Evolutionary conservation across 805 yeast species (phyloP).

Genomic region (Brettanomyces sp.): DNA sequence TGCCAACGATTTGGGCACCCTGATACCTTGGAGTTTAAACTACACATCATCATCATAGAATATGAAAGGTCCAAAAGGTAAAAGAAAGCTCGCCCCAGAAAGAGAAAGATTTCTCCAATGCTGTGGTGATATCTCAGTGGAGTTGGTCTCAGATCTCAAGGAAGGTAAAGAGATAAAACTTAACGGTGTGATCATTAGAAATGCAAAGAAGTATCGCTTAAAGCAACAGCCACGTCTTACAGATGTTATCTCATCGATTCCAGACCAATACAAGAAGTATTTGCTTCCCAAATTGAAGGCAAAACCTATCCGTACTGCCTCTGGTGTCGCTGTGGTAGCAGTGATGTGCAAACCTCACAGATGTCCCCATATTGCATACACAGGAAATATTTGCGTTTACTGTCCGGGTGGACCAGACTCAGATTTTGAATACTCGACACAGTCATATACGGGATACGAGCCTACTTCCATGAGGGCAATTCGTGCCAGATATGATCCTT

Average conservation of each 20-base stretch:
- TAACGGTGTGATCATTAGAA: slow-evolving; percentile 79
- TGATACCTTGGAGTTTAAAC: too few relatives aligned
- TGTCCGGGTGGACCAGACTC: slow-evolving; percentile 99
- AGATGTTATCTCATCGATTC: slow-evolving; percentile 89
- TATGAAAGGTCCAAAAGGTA: slow-evolving; percentile 28
- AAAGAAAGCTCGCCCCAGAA: slow-evolving; percentile 75
- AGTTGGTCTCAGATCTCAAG: slow-evolving; percentile 69
- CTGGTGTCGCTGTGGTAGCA: slow-evolving; percentile 98
- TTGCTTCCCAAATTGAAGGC: slow-evolving; percentile 90
- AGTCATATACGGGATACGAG: slow-evolving; percentile 96
- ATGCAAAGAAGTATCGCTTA: slow-evolving; percentile 83
- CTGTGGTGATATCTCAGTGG: slow-evolving; percentile 85
- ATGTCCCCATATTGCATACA: slow-evolving; percentile 98
- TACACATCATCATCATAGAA: too few relatives aligned
- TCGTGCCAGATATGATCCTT: slow-evolving; percentile 95
- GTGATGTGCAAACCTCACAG: slow-evolving; percentile 99
- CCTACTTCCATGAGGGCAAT: slow-evolving; percentile 99
- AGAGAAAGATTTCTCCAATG: slow-evolving; percentile 88
- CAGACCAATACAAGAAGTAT: slow-evolving; percentile 90
- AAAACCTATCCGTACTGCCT: slow-evolving; percentile 97
- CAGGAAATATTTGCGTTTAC: slow-evolving; percentile 96
- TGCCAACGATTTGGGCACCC: too few relatives aligned
- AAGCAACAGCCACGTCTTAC: slow-evolving; percentile 91
- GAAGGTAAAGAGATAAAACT: slow-evolving; percentile 69
- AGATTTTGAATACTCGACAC: slow-evolving; percentile 96